Percentiles rank a stretch among this genome's conserved stretches.
phyloP scores from a whole-genome alignment of 352 stramenopile genomes.

The Globisporangium radiosum region DNA sequence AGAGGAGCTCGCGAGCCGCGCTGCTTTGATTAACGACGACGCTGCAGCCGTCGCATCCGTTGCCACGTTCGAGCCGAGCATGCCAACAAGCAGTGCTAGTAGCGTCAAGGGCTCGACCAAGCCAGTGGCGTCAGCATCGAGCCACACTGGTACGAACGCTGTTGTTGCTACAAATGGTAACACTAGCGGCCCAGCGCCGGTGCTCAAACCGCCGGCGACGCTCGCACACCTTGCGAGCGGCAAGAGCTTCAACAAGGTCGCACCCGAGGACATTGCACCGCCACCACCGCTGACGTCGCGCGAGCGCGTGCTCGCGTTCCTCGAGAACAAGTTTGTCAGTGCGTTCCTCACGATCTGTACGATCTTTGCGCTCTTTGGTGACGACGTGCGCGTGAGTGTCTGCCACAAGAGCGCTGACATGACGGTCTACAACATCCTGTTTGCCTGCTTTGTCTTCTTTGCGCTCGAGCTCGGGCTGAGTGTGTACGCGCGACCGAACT shows the following conservation, averaged over 20 bases:
- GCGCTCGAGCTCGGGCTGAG: slow-evolving; percentile 55
- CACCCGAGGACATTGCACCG: slow-evolving; percentile 38
- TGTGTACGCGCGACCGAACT: slow-evolving; percentile 66
- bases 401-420: slow-evolving; percentile 59
- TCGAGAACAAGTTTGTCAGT: slow-evolving; percentile 73
- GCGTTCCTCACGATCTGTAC: slow-evolving; percentile 65
- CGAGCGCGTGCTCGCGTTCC: slow-evolving; percentile 37
- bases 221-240: slow-evolving; percentile 32
- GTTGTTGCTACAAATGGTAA: no score
- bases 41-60: neutral
- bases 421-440: slow-evolving; percentile 73
- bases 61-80: slow-evolving; percentile 14
- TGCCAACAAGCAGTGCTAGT: slow-evolving; percentile 24
- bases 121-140: slow-evolving; percentile 10
- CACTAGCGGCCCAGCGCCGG: slow-evolving; percentile 17
- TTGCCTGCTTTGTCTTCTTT: slow-evolving; percentile 77
- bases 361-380: slow-evolving; percentile 84
- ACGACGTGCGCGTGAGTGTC: slow-evolving; percentile 74
- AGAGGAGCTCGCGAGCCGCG: slow-evolving; percentile 10
- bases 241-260: slow-evolving; percentile 63
- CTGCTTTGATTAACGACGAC: no score
- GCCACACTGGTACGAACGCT: neutral
- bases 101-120: slow-evolving; percentile 9
- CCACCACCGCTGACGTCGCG: slow-evolving; percentile 27
- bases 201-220: slow-evolving; percentile 26